Percentiles rank a stretch among this genome's conserved stretches.
phyloP scores from a whole-genome alignment of 768 basidiomycete genomes.

The Coprinopsis strossmayeri region DNA sequence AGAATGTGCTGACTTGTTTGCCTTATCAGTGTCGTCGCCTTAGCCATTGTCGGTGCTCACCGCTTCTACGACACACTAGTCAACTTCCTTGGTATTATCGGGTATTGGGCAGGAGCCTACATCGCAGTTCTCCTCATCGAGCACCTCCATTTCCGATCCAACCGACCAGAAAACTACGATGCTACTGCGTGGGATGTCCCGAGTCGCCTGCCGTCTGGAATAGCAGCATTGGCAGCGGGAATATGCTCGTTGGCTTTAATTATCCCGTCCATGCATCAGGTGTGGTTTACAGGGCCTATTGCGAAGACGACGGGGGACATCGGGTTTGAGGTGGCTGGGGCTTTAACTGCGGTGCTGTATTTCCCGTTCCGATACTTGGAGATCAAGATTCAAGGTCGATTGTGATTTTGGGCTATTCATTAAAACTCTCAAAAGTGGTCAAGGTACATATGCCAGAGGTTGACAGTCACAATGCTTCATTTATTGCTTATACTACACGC shows the following conservation, averaged over 20 bases:
- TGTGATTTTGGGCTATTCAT: too few relatives aligned
- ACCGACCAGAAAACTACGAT: slow-evolving; percentile 35
- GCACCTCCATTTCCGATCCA: slow-evolving; percentile 34
- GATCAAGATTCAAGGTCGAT: neutral
- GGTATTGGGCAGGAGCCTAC: slow-evolving; percentile 63
- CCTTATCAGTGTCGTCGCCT: slow-evolving; percentile 50
- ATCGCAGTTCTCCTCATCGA: slow-evolving; percentile 59
- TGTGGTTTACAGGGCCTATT: slow-evolving; percentile 74
- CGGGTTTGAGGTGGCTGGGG: neutral
- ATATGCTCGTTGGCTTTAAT: slow-evolving; percentile 50
- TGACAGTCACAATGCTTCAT: too few relatives aligned
- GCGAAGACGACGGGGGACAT: slow-evolving; percentile 67
- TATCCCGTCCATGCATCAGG: slow-evolving; percentile 67
- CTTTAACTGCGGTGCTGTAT: neutral
- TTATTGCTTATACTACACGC: too few relatives aligned
- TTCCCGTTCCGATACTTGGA: neutral
- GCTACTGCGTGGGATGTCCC: slow-evolving; percentile 50
- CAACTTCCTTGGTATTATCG: slow-evolving; percentile 71
- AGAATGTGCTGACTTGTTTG: neutral
- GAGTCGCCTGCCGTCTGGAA: slow-evolving; percentile 52
- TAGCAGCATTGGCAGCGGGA: slow-evolving; percentile 55
- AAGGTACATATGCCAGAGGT: too few relatives aligned
- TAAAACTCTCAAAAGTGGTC: too few relatives aligned
- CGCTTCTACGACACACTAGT: slow-evolving; percentile 63
- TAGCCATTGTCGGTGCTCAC: slow-evolving; percentile 71